Percentiles rank a stretch among this genome's conserved stretches.
Conservation (phyloP, 495 filamentous ascomycete genomes). For the Podospora pseudopauciseta region DNA sequence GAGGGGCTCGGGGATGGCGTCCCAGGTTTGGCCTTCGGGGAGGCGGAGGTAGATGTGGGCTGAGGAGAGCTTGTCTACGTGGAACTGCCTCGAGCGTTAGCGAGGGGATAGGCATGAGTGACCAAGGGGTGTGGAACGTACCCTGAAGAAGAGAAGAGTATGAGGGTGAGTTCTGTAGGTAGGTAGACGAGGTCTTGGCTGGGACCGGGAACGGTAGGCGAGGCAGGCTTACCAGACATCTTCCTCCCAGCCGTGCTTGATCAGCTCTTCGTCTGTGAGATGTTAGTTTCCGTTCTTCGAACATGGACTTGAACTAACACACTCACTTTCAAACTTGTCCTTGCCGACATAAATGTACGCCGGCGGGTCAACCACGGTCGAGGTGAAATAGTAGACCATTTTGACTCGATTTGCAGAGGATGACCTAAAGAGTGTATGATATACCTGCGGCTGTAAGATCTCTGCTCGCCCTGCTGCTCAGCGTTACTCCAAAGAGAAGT, state of each 20-base stretch:
- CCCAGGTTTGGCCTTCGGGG: slow-evolving; percentile 78
- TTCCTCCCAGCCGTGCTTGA: slow-evolving; percentile 86
- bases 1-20: slow-evolving; percentile 69
- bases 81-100: slow-evolving; percentile 59
- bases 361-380: slow-evolving; percentile 63
- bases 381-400: slow-evolving; percentile 98
- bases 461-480: background rate
- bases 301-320: background rate
- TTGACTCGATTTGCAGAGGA: background rate
- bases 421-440: slow-evolving; percentile 1
- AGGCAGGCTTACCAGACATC: slow-evolving; percentile 77
- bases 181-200: background rate
- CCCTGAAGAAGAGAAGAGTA: background rate
- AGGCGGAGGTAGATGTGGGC: slow-evolving; percentile 94
- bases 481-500: background rate
- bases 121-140: background rate
- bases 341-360: slow-evolving; percentile 95
- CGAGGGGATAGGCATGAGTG: background rate
- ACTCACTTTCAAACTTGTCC: slow-evolving; percentile 96
- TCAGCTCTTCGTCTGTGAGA: slow-evolving; percentile 84
- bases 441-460: background rate
- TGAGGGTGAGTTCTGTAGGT: slow-evolving; percentile 2
- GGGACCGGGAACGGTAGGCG: background rate
- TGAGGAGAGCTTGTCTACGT: slow-evolving; percentile 94
- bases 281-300: slow-evolving; percentile 27